Evolutionary conservation across 2,329 filamentous ascomycete genomes (phyloP).

Genomic region (Fusarium xylarioides): DNA sequence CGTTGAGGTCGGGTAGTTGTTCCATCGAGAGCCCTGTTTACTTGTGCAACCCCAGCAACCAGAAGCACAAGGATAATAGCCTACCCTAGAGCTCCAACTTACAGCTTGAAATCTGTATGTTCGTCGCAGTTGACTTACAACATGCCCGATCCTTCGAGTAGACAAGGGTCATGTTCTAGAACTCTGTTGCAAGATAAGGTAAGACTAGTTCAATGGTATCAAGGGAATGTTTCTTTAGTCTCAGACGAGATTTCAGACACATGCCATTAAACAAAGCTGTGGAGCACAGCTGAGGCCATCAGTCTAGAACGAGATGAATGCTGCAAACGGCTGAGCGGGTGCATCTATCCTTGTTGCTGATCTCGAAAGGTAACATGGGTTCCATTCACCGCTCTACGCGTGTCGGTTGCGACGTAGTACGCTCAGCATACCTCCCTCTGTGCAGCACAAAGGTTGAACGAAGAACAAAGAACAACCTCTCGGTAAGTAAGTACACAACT

Average conservation of each 20-base stretch:
- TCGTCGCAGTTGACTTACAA: not conserved
- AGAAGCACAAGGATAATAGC: not conserved
- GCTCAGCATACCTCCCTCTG: not conserved
- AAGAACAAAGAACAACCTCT: not conserved
- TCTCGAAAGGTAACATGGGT: not conserved
- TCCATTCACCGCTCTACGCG: not conserved
- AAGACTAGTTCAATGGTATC: not conserved
- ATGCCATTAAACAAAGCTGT: not conserved
- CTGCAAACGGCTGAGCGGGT: not conserved
- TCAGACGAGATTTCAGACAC: not conserved
- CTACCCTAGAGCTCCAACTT: not conserved
- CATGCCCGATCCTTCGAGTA: not conserved
- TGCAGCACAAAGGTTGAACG: not conserved
- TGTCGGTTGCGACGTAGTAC: not conserved
- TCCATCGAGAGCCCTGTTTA: slow-evolving; percentile 3
- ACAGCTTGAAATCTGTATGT: not conserved
- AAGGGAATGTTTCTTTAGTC: not conserved
- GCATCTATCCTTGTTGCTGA: slow-evolving; percentile 12
- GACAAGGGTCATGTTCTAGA: not conserved
- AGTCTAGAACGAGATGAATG: not conserved
- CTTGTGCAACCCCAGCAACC: slow-evolving; percentile 30
- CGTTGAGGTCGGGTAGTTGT: slow-evolving; percentile 1
- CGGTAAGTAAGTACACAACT: not conserved
- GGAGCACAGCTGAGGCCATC: not conserved
- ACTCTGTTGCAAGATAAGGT: not conserved